Percentiles rank a stretch among this genome's conserved stretches.
phyloP scores from a whole-genome alignment of 768 basidiomycete genomes.

The Suillus bovinus region DNA sequence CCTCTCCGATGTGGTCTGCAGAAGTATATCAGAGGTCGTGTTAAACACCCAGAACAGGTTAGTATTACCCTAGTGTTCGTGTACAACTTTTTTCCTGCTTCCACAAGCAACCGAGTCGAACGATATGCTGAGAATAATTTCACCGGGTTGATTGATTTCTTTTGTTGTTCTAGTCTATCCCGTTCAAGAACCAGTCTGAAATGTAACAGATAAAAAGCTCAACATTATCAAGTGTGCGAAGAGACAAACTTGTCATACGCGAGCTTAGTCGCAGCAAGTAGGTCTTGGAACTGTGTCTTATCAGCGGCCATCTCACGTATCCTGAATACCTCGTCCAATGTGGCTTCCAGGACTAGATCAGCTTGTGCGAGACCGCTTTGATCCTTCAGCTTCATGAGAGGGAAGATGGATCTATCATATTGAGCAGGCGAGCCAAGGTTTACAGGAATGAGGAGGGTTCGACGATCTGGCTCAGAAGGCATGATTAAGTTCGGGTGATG shows the following conservation, averaged over 20 bases:
- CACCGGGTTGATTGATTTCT: slow-evolving; percentile 9
- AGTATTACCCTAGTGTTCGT: slow-evolving; percentile 17
- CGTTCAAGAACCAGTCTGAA: too few species aligned
- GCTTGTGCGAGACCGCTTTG: background rate
- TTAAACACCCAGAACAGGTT: background rate
- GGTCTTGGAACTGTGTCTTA: too few species aligned
- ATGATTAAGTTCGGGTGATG: too few species aligned
- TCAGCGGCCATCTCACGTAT: background rate
- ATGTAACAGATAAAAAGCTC: background rate
- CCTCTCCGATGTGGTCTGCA: slow-evolving; percentile 14
- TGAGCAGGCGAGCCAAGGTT: slow-evolving; percentile 5
- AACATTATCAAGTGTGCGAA: background rate
- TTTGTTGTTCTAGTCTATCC: background rate
- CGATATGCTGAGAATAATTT: slow-evolving; percentile 11
- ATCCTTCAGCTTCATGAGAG: slow-evolving; percentile 2
- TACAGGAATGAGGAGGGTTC: slow-evolving; percentile 5
- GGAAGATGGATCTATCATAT: slow-evolving; percentile 13
- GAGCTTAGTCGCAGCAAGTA: too few species aligned
- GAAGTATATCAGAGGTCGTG: background rate
- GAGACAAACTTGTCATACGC: slow-evolving; percentile 11
- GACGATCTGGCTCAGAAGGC: too few species aligned
- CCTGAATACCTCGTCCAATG: slow-evolving; percentile 13
- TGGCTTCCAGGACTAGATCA: slow-evolving; percentile 14
- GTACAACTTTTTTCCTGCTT: slow-evolving; percentile 9
- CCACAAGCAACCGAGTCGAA: slow-evolving; percentile 7